A percentile compares a stretch with the other conserved stretches of the same genome.
Evolutionary conservation across 768 basidiomycete species (phyloP).

Genomic region (Rhizopogon vinicolor): DNA sequence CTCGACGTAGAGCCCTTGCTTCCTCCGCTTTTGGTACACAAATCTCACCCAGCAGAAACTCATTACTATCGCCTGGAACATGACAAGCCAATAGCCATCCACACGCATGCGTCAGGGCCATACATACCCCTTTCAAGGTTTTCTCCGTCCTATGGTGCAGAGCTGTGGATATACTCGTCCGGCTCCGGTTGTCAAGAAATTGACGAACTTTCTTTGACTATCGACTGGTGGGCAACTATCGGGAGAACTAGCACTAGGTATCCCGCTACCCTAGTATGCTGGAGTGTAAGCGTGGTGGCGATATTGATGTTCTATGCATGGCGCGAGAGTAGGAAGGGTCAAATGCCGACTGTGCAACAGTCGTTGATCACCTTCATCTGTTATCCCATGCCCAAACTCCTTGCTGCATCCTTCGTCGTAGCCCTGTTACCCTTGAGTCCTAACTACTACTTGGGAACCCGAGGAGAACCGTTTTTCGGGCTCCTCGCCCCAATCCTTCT

Average conservation of each 20-base stretch:
- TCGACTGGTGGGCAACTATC: constrained; percentile 70
- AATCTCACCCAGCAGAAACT: constrained; percentile 53
- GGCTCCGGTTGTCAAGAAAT: constrained; percentile 42
- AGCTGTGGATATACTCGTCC: constrained; percentile 57
- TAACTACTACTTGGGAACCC: constrained; percentile 55
- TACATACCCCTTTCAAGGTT: constrained; percentile 37
- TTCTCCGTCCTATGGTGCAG: constrained; percentile 33
- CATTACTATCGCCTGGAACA: constrained; percentile 58
- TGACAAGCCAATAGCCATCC: constrained; percentile 36
- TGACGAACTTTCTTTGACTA: constrained; percentile 38
- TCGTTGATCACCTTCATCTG: constrained; percentile 44
- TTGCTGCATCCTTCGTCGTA: constrained; percentile 38
- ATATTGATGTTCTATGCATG: constrained; percentile 53
- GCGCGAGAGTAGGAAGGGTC: constrained; percentile 25
- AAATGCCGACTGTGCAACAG: constrained; percentile 40
- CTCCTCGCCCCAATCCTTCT: constrained; percentile 38
- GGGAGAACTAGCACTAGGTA: constrained; percentile 74
- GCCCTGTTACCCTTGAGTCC: constrained; percentile 56
- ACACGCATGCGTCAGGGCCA: constrained; percentile 66
- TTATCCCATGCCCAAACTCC: constrained; percentile 35
- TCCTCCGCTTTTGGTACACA: constrained; percentile 63
- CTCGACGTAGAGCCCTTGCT: constrained; percentile 43
- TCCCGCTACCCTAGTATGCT: constrained; percentile 63
- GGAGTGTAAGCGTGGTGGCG: constrained; percentile 69
- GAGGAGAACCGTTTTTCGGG: constrained; percentile 41